Conservation (phyloP, 2,329 filamentous ascomycete species). For the Metarhizium album region DNA sequence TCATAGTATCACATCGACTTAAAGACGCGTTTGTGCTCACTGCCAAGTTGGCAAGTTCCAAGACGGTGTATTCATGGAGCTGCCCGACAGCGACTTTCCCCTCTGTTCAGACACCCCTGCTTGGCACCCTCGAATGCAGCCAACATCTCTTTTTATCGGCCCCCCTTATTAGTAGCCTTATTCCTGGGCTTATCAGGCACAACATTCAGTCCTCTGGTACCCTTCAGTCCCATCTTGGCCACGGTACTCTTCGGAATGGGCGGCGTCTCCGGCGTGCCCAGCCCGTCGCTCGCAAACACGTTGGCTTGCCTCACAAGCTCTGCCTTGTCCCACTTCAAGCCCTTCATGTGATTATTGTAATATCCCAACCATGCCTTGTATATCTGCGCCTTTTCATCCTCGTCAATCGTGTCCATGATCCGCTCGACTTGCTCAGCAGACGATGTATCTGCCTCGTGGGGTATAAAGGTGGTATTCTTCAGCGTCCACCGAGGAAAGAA, state of each 20-base stretch:
- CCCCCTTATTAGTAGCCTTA: background rate
- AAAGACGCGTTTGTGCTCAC: too few species aligned
- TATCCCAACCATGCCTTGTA: constrained; percentile 50
- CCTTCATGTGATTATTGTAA: constrained; percentile 40
- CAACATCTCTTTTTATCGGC: background rate
- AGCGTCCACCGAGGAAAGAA: constrained; percentile 39
- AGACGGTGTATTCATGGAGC: too few species aligned
- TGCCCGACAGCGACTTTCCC: too few species aligned
- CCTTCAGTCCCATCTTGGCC: constrained; percentile 47
- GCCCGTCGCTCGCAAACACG: constrained; percentile 33
- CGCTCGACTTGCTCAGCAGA: constrained; percentile 24
- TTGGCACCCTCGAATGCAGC: too few species aligned
- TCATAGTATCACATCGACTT: too few species aligned
- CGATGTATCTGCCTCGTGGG: constrained; percentile 34
- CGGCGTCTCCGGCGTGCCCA: constrained; percentile 37
- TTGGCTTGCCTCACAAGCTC: constrained; percentile 42
- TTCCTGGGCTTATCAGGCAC: constrained; percentile 30
- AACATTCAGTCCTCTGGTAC: constrained; percentile 35
- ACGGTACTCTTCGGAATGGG: constrained; percentile 34
- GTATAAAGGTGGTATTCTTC: constrained; percentile 42
- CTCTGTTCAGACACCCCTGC: too few species aligned
- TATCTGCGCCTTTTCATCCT: constrained; percentile 32
- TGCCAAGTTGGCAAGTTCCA: too few species aligned
- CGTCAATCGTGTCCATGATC: constrained; percentile 32
- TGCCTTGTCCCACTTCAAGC: constrained; percentile 29